These are phyloP conservation scores for Talaromyces piceae DNA, from an alignment of 2,329 filamentous ascomycete species.

Conservation along the genomic window DNA sequence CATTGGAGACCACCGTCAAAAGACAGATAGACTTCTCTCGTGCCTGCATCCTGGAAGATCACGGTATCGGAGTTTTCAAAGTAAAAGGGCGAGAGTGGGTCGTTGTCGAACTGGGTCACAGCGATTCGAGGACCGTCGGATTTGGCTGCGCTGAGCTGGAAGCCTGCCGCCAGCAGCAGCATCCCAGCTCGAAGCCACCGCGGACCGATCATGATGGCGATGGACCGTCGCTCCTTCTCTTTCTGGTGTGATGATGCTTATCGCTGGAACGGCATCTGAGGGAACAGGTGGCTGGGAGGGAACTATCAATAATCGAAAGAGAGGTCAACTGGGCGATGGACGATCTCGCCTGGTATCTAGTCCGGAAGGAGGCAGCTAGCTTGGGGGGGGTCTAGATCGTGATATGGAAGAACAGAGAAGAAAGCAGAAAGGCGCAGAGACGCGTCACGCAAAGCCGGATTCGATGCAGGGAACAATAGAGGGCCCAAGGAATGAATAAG, in stretches of 20 bases:
- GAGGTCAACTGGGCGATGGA: background rate
- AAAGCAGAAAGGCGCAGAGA: background rate
- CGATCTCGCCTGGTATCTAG: background rate
- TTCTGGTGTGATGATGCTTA: too few relatives aligned
- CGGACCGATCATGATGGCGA: conserved; percentile 33
- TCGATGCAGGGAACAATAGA: background rate
- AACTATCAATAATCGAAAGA: background rate
- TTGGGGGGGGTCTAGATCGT: background rate
- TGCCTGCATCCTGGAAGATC: conserved; percentile 61
- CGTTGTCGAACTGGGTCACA: conserved; percentile 57
- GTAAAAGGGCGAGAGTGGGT: conserved; percentile 68
- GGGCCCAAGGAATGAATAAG: background rate
- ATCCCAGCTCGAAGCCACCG: conserved; percentile 42
- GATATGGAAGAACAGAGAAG: background rate
- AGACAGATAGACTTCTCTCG: conserved; percentile 66
- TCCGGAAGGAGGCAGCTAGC: background rate
- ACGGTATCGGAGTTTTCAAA: conserved; percentile 84
- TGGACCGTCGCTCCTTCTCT: background rate
- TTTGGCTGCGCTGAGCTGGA: conserved; percentile 35
- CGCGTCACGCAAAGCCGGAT: background rate
- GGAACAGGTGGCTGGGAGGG: background rate
- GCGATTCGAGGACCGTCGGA: conserved; percentile 58
- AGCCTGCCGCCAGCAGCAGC: conserved; percentile 47
- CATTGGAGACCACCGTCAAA: conserved; percentile 73
- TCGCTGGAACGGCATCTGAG: conserved; percentile 11